Percentiles rank a stretch among this genome's conserved stretches.
Conservation (phyloP, 2,329 filamentous ascomycete species). For the Nothomitra cinnamomea region DNA sequence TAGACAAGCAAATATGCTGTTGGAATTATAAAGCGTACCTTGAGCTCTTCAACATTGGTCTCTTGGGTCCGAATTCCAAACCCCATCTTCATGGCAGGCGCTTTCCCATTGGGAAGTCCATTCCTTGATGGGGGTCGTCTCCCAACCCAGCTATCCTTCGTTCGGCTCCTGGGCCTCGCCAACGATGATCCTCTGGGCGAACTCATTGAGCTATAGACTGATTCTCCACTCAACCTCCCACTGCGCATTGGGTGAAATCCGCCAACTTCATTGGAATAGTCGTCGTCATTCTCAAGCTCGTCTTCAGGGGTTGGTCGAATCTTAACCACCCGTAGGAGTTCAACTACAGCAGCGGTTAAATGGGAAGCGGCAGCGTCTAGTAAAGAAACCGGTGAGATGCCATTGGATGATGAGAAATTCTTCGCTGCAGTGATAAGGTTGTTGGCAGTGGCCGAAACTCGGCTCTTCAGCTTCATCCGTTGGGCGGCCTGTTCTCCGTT, state of each 20-base stretch:
- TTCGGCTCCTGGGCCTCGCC: constrained; percentile 6
- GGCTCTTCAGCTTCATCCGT: constrained; percentile 52
- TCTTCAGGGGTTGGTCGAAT: constrained; percentile 58
- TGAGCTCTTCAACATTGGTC: constrained; percentile 40
- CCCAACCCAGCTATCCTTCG: constrained; percentile 6
- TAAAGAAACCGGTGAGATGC: constrained; percentile 81
- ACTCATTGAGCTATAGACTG: constrained; percentile 14
- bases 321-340: constrained; percentile 69
- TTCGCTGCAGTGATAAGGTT: constrained; percentile 89
- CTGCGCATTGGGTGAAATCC: neutral
- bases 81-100: constrained; percentile 17
- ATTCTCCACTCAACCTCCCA: constrained; percentile 14
- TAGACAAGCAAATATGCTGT: constrained; percentile 2
- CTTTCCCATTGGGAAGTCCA: constrained; percentile 17
- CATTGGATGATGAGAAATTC: constrained; percentile 68
- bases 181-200: constrained; percentile 10
- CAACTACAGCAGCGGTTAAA: constrained; percentile 68
- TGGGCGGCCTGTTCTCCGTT: constrained; percentile 38
- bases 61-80: constrained; percentile 27
- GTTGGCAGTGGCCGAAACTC: constrained; percentile 85
- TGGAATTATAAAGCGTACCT: constrained; percentile 25
- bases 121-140: constrained; percentile 16
- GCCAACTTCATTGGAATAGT: constrained; percentile 18
- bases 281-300: constrained; percentile 65
- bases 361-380: constrained; percentile 88